Evolutionary conservation across 495 filamentous ascomycete species (phyloP), one percentile per base, ranked within the genome.

Genomic region (Trichoderma virens): DNA sequence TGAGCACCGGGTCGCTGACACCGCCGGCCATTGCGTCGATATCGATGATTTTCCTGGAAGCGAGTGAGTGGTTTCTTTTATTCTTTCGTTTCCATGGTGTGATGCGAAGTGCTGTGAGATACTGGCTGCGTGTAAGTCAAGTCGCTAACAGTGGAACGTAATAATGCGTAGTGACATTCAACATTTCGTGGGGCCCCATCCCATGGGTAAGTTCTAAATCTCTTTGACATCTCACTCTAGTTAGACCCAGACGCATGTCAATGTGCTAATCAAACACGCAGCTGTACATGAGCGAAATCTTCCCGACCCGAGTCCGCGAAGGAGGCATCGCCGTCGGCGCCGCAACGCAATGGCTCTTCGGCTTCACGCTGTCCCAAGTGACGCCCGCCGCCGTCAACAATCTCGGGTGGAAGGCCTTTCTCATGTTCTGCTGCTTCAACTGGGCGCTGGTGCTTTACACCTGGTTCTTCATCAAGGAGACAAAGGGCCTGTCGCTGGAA

Each of bases 371-470:
- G 73, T 80, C 78, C 3, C 76, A 82, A 62, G 75, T 83, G 39
- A 84, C 79, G 13, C 82, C 83, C 3, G 75, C 78, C 62, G 79
- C 81, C 11, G 73, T 83, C 39, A 75, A 73, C 14, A 79, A 81
- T 56, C 82, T 84, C 45, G 75, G 76, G 3, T 84, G 78, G 78
- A 65, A 75, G 23, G 82, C 79, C 30, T 84, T 83, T 71, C 64
- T 85, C 63, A 83, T 83, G 77, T 83, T 84, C 68, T 77, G 76
- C n/a, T 79, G 81, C 61, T 82, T 85, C 71, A 80, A 79, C 61
- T 70, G 77, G 63, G 54, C 71, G 3, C 76, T 81, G 20, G 70
- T 75, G 9, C 67, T 71, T 0, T 80, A 80, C 56, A 78, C 80
- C 9, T 77, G 70, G 41, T 67, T 77, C 67, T 80, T 75, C 65